These are phyloP conservation scores for Cutaneotrichosporon curvatum DNA, from an alignment of 1,284 basidiomycete species.

Conservation along the genomic window DNA sequence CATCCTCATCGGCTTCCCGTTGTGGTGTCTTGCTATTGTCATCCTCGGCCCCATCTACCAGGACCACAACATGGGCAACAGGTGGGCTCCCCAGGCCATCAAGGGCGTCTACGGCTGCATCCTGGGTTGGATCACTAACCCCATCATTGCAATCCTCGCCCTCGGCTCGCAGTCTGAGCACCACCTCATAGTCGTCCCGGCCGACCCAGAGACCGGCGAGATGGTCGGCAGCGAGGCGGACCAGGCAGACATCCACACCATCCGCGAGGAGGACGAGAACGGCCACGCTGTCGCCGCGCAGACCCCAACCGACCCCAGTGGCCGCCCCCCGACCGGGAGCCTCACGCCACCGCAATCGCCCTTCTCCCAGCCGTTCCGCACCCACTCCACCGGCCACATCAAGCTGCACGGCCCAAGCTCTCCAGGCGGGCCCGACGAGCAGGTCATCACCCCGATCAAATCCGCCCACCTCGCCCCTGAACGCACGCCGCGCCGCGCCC, in stretches of 20 bases:
- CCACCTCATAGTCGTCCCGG: conserved; percentile 36
- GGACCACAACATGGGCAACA: conserved; percentile 35
- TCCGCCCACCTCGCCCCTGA: neutral
- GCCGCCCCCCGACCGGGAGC: neutral
- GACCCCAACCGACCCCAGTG: neutral
- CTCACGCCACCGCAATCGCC: neutral
- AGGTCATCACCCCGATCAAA: neutral
- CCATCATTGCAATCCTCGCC: conserved; percentile 43
- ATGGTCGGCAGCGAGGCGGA: neutral
- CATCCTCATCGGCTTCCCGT: conserved; percentile 42
- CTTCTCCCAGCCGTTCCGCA: conserved; percentile 3
- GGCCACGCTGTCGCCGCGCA: neutral
- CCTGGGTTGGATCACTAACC: conserved; percentile 45
- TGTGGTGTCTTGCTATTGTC: conserved; percentile 42
- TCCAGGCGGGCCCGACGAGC: neutral
- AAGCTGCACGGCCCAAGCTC: neutral
- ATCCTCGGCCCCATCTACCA: conserved; percentile 45
- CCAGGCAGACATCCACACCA: conserved; percentile 9
- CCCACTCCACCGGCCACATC: conserved; percentile 1
- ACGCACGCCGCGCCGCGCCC: neutral
- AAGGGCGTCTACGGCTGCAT: conserved; percentile 44
- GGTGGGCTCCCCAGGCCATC: conserved; percentile 46
- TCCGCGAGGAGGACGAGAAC: conserved; percentile 19
- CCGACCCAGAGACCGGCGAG: conserved; percentile 11
- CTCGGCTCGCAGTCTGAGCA: conserved; percentile 45